Evolutionary conservation across 331 rosid genomes (phyloP), one percentile per base, ranked within the genome.

Genomic region (Acacia pycnantha): DNA sequence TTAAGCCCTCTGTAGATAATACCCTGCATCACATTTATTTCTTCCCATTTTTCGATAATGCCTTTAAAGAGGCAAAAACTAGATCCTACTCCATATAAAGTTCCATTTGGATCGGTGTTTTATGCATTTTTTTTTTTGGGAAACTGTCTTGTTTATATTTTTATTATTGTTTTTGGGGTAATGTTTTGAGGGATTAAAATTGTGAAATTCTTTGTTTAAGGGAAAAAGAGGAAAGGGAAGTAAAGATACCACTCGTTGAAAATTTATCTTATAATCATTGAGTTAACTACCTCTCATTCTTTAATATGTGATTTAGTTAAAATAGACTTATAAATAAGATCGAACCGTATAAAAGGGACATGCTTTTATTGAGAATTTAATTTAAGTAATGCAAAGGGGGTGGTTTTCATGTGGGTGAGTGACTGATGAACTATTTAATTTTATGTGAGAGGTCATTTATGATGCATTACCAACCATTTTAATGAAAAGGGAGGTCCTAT

Each of bases 401-500:
- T 27, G 29, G 29, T 27, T 27, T 27, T 27, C 29, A 27, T 27
- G 29, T 27, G 29, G 29, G 29, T 27, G 29, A 27, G 29, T 27
- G 29, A 27, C 29, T 27, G 2, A 27, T 27, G 29, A 27, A 27
- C 29, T 2, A 27, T 27, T 27, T 27, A 27, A 27, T 27, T 27
- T 27, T 8, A 56, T 76, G 76, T 70, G 21, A 72, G 72, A 22
- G 37, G 7, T 73, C 85, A 88, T 87, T 90, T 85, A 90, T 82
- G 81, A 78, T 62, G 54, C 59, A 76, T 79, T 84, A 85, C 88
- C 89, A 85, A 85, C 87, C 87, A 19, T 69, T 77, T 80, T 86
- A 79, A 85, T 77, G 74, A 65, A 33, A 14, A 31, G 24, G 74
- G 21, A 79, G 73, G 85, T 48, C 85, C 84, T 70, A 79, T 85